Percentiles rank a stretch among this genome's conserved stretches.
Conservation (phyloP, 2,329 filamentous ascomycete species). For the Diaporthe batatas region DNA sequence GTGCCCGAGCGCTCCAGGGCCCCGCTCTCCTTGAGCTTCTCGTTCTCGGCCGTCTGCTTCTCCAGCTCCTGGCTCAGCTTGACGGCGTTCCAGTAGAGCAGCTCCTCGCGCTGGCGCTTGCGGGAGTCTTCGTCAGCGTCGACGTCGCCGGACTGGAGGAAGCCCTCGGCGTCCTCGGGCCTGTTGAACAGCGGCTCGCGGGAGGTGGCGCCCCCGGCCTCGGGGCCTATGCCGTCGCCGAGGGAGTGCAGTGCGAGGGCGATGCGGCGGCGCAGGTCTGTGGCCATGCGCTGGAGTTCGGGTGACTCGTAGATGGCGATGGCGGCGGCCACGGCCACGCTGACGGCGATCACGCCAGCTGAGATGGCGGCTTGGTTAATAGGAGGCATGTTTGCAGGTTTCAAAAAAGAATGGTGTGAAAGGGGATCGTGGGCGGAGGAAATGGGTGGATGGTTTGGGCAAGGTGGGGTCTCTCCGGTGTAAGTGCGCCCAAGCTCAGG, state of each 20-base stretch:
- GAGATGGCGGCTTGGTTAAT: slow-evolving; percentile 68
- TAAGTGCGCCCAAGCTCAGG: slow-evolving; percentile 31
- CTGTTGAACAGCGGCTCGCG: slow-evolving; percentile 72
- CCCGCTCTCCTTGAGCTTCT: slow-evolving; percentile 39
- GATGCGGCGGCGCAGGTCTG: slow-evolving; percentile 72
- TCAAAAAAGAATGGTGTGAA: slow-evolving; percentile 10
- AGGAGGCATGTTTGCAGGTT: slow-evolving; percentile 61
- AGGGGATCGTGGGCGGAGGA: slow-evolving; percentile 32
- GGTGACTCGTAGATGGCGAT: slow-evolving; percentile 75
- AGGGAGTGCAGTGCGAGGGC: slow-evolving; percentile 71
- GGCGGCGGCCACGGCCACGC: slow-evolving; percentile 69
- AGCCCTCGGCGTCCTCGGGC: slow-evolving; percentile 75
- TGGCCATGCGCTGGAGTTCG: slow-evolving; percentile 72
- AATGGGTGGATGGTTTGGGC: background rate
- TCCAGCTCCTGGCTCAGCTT: slow-evolving; percentile 45
- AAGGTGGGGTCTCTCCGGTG: slow-evolving; percentile 37
- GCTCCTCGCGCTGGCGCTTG: slow-evolving; percentile 72
- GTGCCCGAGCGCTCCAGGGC: slow-evolving; percentile 48
- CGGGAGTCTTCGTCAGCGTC: slow-evolving; percentile 74
- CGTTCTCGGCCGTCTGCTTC: slow-evolving; percentile 47
- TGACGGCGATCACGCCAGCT: slow-evolving; percentile 70
- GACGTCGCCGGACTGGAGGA: slow-evolving; percentile 66
- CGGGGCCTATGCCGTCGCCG: slow-evolving; percentile 66
- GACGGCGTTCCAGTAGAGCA: slow-evolving; percentile 72
- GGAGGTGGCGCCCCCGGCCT: slow-evolving; percentile 50